phyloP scores from a whole-genome alignment of 208 protist genomes.

The Trypanosoma cruzi region DNA sequence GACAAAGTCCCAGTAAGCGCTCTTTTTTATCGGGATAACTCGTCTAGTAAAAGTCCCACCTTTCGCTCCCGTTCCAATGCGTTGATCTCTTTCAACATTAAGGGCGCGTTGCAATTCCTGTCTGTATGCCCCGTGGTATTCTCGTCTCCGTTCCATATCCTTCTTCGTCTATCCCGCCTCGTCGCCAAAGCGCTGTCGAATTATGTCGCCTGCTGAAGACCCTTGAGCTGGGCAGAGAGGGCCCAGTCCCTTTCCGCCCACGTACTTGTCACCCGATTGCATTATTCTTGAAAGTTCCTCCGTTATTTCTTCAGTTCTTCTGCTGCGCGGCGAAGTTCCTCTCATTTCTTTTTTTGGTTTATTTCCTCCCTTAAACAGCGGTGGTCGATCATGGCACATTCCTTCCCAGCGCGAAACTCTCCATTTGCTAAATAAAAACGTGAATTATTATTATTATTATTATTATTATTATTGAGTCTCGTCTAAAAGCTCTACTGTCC shows the following conservation, averaged over 20 bases:
- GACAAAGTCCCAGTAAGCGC: neutral
- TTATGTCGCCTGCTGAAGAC: slow-evolving; percentile 33
- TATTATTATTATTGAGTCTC: slow-evolving; percentile 51
- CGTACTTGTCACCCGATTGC: too few species aligned
- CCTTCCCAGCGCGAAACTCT: slow-evolving; percentile 42
- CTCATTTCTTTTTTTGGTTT: neutral
- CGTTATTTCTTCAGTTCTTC: too few species aligned
- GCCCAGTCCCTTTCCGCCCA: slow-evolving; percentile 35
- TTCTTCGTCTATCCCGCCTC: slow-evolving; percentile 29
- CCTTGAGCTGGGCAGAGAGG: slow-evolving; percentile 35
- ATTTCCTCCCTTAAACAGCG: slow-evolving; percentile 35
- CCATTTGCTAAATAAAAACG: slow-evolving; percentile 48
- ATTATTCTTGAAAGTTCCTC: too few species aligned
- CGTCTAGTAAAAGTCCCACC: too few species aligned
- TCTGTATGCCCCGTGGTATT: slow-evolving; percentile 20
- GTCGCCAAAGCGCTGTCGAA: slow-evolving; percentile 38
- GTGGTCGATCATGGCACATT: slow-evolving; percentile 26
- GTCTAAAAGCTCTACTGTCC: slow-evolving; percentile 26
- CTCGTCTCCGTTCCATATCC: slow-evolving; percentile 31
- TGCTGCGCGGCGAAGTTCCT: slow-evolving; percentile 22
- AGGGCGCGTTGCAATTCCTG: slow-evolving; percentile 37
- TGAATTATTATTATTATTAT: too few species aligned
- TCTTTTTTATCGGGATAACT: too few species aligned
- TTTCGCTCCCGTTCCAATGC: too few species aligned
- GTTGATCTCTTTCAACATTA: too few species aligned